A percentile compares a stretch with the other conserved stretches of the same genome.
Conservation (phyloP, 371 early-diverging fungal species). For the Mucor racemosus region DNA sequence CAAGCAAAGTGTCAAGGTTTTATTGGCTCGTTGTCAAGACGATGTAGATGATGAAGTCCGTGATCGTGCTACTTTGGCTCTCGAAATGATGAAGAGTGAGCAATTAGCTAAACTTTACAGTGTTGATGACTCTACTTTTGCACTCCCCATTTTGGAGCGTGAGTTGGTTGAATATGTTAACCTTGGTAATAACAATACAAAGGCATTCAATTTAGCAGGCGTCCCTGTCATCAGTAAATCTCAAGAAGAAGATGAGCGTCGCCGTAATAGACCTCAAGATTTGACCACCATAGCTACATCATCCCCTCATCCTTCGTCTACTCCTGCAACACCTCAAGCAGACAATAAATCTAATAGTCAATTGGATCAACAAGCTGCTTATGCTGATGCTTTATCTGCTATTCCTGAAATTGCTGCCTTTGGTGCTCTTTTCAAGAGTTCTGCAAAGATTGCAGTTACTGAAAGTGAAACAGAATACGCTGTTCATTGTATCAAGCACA, state of each 20-base stretch:
- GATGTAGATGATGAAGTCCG: slow-evolving; percentile 98
- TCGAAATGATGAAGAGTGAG: slow-evolving; percentile 78
- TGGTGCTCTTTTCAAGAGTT: slow-evolving; percentile 87
- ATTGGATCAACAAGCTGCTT: slow-evolving; percentile 70
- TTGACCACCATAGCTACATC: slow-evolving; percentile 30
- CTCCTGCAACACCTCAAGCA: slow-evolving; percentile 18
- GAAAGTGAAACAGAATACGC: slow-evolving; percentile 97
- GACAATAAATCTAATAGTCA: slow-evolving; percentile 1
- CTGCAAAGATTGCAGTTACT: slow-evolving; percentile 78
- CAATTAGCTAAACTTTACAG: slow-evolving; percentile 62
- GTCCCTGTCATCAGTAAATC: slow-evolving; percentile 85
- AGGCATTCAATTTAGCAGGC: slow-evolving; percentile 71
- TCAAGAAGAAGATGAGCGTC: slow-evolving; percentile 75
- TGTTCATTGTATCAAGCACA: slow-evolving; percentile 90
- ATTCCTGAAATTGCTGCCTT: slow-evolving; percentile 85
- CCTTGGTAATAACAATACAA: slow-evolving; percentile 55
- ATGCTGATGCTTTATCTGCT: slow-evolving; percentile 76
- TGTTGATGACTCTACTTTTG: slow-evolving; percentile 81
- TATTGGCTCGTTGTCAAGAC: slow-evolving; percentile 93
- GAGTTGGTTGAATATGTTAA: slow-evolving; percentile 84
- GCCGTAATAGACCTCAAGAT: slow-evolving; percentile 46
- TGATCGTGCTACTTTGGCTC: slow-evolving; percentile 92
- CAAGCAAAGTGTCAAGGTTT: slow-evolving; percentile 80
- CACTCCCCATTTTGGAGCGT: slow-evolving; percentile 86
- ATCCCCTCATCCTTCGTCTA: slow-evolving; percentile 29